phyloP scores from a whole-genome alignment of 495 filamentous ascomycete genomes.

The Glutinoglossum americanum region DNA sequence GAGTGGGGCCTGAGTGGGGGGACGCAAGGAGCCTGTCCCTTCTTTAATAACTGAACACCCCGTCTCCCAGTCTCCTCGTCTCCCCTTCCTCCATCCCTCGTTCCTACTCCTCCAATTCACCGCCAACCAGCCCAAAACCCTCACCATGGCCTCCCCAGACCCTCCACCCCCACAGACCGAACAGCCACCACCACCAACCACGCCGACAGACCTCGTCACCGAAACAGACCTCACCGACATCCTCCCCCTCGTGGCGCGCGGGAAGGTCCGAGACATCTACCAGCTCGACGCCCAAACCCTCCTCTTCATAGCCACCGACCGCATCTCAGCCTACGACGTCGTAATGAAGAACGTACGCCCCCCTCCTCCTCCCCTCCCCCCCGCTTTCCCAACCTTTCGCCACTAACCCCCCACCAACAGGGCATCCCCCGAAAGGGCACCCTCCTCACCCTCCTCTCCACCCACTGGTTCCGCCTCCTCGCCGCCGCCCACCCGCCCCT shows the following conservation, averaged over 20 bases:
- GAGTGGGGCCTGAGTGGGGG: no score
- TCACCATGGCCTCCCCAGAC: no score
- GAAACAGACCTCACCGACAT: conserved; percentile 29
- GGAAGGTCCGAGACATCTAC: conserved; percentile 76
- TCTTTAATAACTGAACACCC: no score
- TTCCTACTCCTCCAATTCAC: no score
- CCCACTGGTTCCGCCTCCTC: conserved; percentile 71
- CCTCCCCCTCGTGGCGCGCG: conserved; percentile 34
- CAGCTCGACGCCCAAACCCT: conserved; percentile 50
- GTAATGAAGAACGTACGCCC: conserved; percentile 54
- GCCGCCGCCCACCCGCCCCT: conserved; percentile 39
- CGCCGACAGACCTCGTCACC: conserved; percentile 15
- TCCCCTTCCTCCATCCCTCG: no score
- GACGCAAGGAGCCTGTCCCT: no score
- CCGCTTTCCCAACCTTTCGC: neutral
- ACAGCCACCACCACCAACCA: no score
- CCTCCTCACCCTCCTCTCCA: conserved; percentile 64
- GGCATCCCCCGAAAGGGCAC: conserved; percentile 69
- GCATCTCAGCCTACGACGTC: conserved; percentile 90
- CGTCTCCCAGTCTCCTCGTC: no score
- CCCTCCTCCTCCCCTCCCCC: neutral
- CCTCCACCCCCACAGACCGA: no score
- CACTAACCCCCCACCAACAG: conserved; percentile 14
- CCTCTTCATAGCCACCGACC: conserved; percentile 76
- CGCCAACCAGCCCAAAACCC: no score